phyloP scores from a whole-genome alignment of 495 filamentous ascomycete genomes.

The Xylaria cubensis region DNA sequence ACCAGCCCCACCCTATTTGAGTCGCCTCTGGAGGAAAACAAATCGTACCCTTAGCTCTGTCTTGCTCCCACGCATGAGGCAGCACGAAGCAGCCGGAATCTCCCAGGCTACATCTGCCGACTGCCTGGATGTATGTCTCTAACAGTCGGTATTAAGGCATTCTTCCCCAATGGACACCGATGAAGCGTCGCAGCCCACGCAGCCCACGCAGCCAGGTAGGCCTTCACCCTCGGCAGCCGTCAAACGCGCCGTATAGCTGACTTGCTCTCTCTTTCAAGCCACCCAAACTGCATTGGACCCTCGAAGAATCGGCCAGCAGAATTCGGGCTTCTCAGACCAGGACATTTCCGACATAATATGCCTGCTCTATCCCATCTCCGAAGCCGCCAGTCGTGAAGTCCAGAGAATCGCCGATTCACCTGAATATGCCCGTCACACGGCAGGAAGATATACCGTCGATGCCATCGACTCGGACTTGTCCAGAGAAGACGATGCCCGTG shows the following conservation, averaged over 20 bases:
- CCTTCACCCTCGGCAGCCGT: not conserved
- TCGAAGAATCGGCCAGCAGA: slow-evolving; percentile 73
- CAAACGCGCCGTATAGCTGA: slow-evolving; percentile 26
- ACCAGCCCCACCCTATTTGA: slow-evolving; percentile 7
- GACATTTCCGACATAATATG: slow-evolving; percentile 89
- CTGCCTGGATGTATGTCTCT: slow-evolving; percentile 25
- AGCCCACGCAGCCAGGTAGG: slow-evolving; percentile 45
- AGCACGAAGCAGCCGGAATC: not conserved
- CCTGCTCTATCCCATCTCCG: slow-evolving; percentile 81
- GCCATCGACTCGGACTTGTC: slow-evolving; percentile 56
- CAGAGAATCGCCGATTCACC: slow-evolving; percentile 51
- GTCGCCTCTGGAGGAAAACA: not conserved
- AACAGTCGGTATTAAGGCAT: slow-evolving; percentile 24
- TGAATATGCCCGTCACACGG: slow-evolving; percentile 47
- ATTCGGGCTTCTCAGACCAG: slow-evolving; percentile 77
- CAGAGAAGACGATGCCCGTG: slow-evolving; percentile 46
- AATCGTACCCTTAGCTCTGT: not conserved
- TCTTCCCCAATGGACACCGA: slow-evolving; percentile 38
- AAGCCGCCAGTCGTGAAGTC: slow-evolving; percentile 72
- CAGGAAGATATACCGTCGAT: slow-evolving; percentile 49
- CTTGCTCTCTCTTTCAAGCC: slow-evolving; percentile 49
- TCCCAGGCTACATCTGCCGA: slow-evolving; percentile 11
- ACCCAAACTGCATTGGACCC: slow-evolving; percentile 86
- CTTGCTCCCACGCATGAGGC: slow-evolving; percentile 16
- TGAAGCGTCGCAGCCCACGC: slow-evolving; percentile 42